Conservation (phyloP, 2,329 filamentous ascomycete species). For the Pseudomassariella vexata region DNA sequence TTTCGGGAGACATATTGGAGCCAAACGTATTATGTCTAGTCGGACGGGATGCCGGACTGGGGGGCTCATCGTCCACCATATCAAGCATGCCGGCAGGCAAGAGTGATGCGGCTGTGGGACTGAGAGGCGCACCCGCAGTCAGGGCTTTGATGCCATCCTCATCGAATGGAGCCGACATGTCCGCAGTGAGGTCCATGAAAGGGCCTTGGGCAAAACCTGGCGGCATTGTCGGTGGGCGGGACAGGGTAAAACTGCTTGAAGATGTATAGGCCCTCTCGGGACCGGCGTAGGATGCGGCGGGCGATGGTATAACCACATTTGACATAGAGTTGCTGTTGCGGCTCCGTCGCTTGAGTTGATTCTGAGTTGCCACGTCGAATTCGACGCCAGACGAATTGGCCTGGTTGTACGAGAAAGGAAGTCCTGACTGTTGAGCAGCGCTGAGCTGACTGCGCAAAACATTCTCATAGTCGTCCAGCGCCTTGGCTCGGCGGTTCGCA, state of each 20-base stretch:
- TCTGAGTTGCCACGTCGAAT: conserved; percentile 35
- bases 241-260: conserved; percentile 42
- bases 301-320: conserved; percentile 33
- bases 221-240: conserved; percentile 31
- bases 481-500: conserved; percentile 35
- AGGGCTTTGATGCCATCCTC: conserved; percentile 58
- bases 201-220: conserved; percentile 47
- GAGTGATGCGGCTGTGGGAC: conserved; percentile 68
- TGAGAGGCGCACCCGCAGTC: conserved; percentile 64
- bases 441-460: conserved; percentile 41
- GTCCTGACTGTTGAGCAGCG: conserved; percentile 33
- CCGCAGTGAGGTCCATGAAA: conserved; percentile 44
- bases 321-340: conserved; percentile 42
- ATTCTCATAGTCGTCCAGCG: conserved; percentile 37
- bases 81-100: conserved; percentile 64
- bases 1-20: conserved; percentile 27
- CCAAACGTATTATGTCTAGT: conserved; percentile 29
- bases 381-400: conserved; percentile 39
- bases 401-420: conserved; percentile 38
- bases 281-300: conserved; percentile 32
- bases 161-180: conserved; percentile 40
- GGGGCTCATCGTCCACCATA: conserved; percentile 55
- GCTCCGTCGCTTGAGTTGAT: conserved; percentile 41
- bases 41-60: conserved; percentile 30
- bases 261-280: conserved; percentile 39